Base-by-base conservation (phyloP, 2,329 filamentous ascomycete species). In the Aspergillus pseudonomiae region DNA sequence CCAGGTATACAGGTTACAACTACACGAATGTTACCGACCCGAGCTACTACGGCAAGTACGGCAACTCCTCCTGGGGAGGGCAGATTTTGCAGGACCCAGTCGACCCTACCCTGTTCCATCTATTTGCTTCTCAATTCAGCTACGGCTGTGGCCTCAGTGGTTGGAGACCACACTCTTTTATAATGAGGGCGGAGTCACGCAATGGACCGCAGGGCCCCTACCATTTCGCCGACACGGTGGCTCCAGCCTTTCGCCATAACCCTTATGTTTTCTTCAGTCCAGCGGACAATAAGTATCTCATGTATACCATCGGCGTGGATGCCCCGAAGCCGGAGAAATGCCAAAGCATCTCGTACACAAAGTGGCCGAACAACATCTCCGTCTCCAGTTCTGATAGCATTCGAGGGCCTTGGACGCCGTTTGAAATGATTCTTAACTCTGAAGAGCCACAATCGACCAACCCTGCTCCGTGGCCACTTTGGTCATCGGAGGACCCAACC, bases 21-120 rank as follows among this genome's bases (percentile, higher is more conserved):
- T 73, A 80, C 60, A 84, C 82, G 14, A 45, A 50, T 14, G 48
- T 62, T 53, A 59, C 45, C 11, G 41, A 59, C 14, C 50, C 63
- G 12, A 58, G 16, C 10, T 57, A 63, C 41, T 57, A 46, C n/a
- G 63, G 59, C 7, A 71, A 68, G 1, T 75, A 67, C 14, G 69
- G 78, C 19, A 82, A 80, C 55, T 82, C 82, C 0, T 84, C 82
- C 0, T 84, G 82, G 83, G 81, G 82, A 16, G 80, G 79, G 0
- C 77, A 77, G 14, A 82, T 84, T 39, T 59, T 84, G 0, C 80
- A 80, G 45, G 83, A 84, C 57, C 79, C 72, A 0, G 19, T 68
- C 0, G 74, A 83, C 16, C 65, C 65, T 0, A 59, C 61, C 0
- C 71, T 83, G 0, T 82, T 83, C 57, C 82, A 84, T 58, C 77